Conservation (phyloP, 139 green algal species). For the Mesotaenium endlicherianum region DNA sequence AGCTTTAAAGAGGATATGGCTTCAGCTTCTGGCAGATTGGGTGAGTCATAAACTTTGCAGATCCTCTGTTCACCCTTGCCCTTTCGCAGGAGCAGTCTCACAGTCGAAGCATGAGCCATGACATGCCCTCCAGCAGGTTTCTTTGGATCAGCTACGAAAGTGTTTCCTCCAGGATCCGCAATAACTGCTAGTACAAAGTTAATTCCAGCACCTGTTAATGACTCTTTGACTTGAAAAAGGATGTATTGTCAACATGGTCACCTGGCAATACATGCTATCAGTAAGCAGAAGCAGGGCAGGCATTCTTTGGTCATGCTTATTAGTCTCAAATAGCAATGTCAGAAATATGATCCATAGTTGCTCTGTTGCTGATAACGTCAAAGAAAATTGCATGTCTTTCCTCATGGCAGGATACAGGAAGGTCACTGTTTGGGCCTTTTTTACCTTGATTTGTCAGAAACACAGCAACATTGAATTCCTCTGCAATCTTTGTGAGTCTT, state of each 20-base stretch:
- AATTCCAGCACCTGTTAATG: too few species aligned
- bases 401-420: too few species aligned
- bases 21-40: slow-evolving; percentile 46
- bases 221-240: not conserved
- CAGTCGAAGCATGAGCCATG: slow-evolving; percentile 54
- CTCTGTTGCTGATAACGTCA: too few species aligned
- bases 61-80: slow-evolving; percentile 50
- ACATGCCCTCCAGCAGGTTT: slow-evolving; percentile 56
- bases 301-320: too few species aligned
- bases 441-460: slow-evolving; percentile 59
- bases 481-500: slow-evolving; percentile 56
- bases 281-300: too few species aligned
- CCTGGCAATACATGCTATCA: not conserved
- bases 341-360: too few species aligned
- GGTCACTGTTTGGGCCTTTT: too few species aligned
- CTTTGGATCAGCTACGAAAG: slow-evolving; percentile 56
- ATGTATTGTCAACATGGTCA: not conserved
- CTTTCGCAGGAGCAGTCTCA: slow-evolving; percentile 48
- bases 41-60: slow-evolving; percentile 49
- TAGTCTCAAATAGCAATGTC: too few species aligned
- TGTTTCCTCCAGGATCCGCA: slow-evolving; percentile 55
- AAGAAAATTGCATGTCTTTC: too few species aligned
- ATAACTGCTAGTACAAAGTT: slow-evolving; percentile 45
- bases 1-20: slow-evolving; percentile 36
- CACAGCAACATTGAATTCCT: slow-evolving; percentile 59